Evolutionary conservation across 495 filamentous ascomycete species (phyloP), one percentile per base, ranked within the genome.

Genomic region (Annulohypoxylon bovei): DNA sequence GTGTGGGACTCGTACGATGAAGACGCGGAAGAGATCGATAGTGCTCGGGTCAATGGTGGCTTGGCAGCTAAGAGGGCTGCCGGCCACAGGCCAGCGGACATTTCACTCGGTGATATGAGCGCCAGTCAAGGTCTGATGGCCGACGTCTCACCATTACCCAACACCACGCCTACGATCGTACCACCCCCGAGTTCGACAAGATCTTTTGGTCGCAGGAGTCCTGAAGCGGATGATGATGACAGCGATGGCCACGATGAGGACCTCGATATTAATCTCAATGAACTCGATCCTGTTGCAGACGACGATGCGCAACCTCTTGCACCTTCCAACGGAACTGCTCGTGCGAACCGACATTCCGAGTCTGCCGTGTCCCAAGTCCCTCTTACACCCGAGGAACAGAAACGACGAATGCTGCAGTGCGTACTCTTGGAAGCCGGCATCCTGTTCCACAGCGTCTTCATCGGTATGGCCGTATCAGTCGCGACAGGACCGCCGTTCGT

Each of bases 391-490:
- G 84, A 87, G 67, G 80, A 83, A 33, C 84, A 84, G 37, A 85
- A 83, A 55, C 87, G 89, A 16, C 87, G 90, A 62, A 85, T 94
- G 64, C 81, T 95, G 18, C 93, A 96, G 74, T 93, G 91, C 67
- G 82, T 93, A 11, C 84, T 96, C 7, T 84, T 96, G 27, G 93
- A 96, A 78, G 90, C 92, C 6, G 93, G 93, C 16, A 95, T 96
- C 69, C 82, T 96, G 2, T 95, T 95, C 72, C 93, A 96, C 80
- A 91, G 89, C 69, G 86, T 96, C 39, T 96, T 96, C 73, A 96
- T 96, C 72, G 92, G 92, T 44, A 94, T 96, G 91, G 92, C 93
- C 3, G 81, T 96, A 32, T 92, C 89, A n/a, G 92, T 95, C 7
- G 89, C 93, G 5, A 91, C 89, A 0, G 92, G 92, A 0, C 88